These are phyloP conservation scores for Trichosporon faecale DNA, from an alignment of 1,284 basidiomycete species.

Conservation along the genomic window DNA sequence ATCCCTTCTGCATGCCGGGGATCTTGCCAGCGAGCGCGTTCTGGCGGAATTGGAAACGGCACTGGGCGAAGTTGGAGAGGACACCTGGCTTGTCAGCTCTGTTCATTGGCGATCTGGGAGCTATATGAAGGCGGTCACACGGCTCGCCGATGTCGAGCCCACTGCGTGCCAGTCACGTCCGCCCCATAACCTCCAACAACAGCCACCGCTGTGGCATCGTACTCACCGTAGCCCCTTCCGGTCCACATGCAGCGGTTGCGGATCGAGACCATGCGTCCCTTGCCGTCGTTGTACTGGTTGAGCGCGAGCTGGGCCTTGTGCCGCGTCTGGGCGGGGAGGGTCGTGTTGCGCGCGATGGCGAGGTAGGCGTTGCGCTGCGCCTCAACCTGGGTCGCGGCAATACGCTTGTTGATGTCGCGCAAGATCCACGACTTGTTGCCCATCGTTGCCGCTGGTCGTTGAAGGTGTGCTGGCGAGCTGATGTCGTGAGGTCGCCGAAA, in stretches of 20 bases:
- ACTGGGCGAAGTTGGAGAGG: constrained; percentile 82
- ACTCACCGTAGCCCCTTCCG: constrained; percentile 68
- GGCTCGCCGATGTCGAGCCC: too few species aligned
- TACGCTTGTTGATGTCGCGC: constrained; percentile 47
- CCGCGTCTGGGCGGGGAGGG: constrained; percentile 75
- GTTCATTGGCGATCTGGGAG: too few species aligned
- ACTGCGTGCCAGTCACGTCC: too few species aligned
- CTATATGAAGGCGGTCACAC: too few species aligned
- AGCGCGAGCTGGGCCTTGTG: constrained; percentile 95
- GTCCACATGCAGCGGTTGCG: constrained; percentile 83
- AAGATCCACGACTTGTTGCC: constrained; percentile 38
- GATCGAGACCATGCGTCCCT: constrained; percentile 70
- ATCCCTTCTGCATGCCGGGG: constrained; percentile 82
- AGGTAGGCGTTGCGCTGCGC: constrained; percentile 80
- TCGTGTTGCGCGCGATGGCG: constrained; percentile 83
- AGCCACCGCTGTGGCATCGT: neutral
- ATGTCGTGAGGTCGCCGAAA: neutral
- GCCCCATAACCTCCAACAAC: neutral
- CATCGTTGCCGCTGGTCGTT: constrained; percentile 25
- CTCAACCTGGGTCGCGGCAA: constrained; percentile 63
- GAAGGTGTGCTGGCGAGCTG: neutral
- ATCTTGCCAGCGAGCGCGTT: constrained; percentile 75
- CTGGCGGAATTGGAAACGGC: constrained; percentile 80
- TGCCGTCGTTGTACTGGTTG: constrained; percentile 78
- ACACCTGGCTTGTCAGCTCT: constrained; percentile 55